Base-by-base conservation (phyloP, 169 alveolate genomes). In the Cryptosporidium parvum region DNA sequence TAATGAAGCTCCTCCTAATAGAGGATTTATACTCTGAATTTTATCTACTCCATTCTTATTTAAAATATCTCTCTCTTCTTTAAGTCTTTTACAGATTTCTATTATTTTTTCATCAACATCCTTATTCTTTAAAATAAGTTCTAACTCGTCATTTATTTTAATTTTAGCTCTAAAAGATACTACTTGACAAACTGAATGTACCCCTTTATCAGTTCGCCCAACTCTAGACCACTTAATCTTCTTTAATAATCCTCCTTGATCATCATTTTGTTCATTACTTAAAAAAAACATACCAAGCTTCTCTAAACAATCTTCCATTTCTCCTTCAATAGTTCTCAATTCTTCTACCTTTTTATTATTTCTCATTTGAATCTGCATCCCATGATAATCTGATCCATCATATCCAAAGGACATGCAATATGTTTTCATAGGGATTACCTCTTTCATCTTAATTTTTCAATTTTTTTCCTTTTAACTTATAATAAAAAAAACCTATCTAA, bases 161-260 rank as follows among this genome's bases (percentile, higher is more conserved):
- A 80, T 62, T 26, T 65, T 80, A 8, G 80, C 89, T 65, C 89
- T 80, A 42, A 80, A 80, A n/a, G 89, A 80, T 21, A 45, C 89
- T 21, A 80, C 75, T 29, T 80, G 89, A 18, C 89, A 80, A 10
- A 42, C 89, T 44, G 89, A 80, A 65, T 80, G 89, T 1, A 95
- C 97, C n/a, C 97, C 97, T 70, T 93, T 91, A 75, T 95, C 97
- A 18, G 97, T 95, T 37, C 97, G 84, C n/a, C 97, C 96, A 1
- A 95, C 95, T 68, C 96, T 92, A 4, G 97, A 92, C 93, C 93
- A 85, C 31, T 85, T 94, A 14, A 92, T 91, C 61, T 92, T 93
- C 84, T 53, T 86, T 33, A 61, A 48, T 51, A 73, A 51, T 16
- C 71, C 85, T n/a, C 48, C 75, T 18, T 37, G 37, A 21, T 56